These are phyloP conservation scores for Aspergillus kassunensis DNA, from an alignment of 495 filamentous ascomycete species.

Conservation along the genomic window DNA sequence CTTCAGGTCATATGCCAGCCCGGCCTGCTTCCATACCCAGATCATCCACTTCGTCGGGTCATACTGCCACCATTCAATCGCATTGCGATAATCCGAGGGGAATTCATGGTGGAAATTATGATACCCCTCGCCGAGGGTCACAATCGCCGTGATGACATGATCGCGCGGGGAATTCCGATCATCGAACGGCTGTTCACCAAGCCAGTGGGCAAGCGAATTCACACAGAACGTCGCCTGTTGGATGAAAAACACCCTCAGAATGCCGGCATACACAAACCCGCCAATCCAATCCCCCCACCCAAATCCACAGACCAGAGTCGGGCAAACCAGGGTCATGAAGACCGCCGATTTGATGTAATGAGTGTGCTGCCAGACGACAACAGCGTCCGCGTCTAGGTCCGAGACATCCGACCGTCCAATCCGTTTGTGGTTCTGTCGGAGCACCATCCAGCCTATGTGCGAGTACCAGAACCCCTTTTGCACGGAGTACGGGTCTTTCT, in stretches of 20 bases:
- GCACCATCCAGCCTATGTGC: slow-evolving; percentile 80
- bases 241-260: slow-evolving; percentile 84
- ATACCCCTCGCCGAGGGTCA: slow-evolving; percentile 88
- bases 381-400: slow-evolving; percentile 79
- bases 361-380: slow-evolving; percentile 84
- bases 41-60: slow-evolving; percentile 95
- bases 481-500: slow-evolving; percentile 91
- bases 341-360: slow-evolving; percentile 76
- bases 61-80: slow-evolving; percentile 87
- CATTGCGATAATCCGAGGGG: slow-evolving; percentile 91
- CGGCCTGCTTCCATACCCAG: slow-evolving; percentile 78
- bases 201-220: slow-evolving; percentile 91
- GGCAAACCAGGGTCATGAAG: slow-evolving; percentile 76
- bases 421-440: slow-evolving; percentile 77
- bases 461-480: slow-evolving; percentile 87
- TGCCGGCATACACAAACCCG: slow-evolving; percentile 82
- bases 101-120: slow-evolving; percentile 98
- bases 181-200: slow-evolving; percentile 90
- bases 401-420: slow-evolving; percentile 86
- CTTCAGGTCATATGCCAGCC: slow-evolving; percentile 84
- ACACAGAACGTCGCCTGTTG: slow-evolving; percentile 95
- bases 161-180: slow-evolving; percentile 89
- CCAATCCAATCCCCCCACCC: slow-evolving; percentile 78
- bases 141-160: slow-evolving; percentile 80
- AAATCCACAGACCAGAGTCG: slow-evolving; percentile 68